Evolutionary conservation across 1,284 basidiomycete genomes (phyloP).

Genomic region (Phlebopus sp.): DNA sequence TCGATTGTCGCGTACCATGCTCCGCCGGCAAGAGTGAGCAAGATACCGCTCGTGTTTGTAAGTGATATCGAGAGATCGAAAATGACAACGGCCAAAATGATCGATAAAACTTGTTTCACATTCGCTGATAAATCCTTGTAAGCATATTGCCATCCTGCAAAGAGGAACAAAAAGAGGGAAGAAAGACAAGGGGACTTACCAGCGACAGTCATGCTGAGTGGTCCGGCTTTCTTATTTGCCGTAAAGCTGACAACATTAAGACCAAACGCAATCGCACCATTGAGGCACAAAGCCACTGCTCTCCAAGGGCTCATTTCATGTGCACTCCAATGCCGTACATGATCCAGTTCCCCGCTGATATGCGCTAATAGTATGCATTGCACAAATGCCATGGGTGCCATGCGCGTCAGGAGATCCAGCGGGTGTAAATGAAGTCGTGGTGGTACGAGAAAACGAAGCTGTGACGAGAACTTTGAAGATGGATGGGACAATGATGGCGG

Average conservation of each 20-base stretch:
- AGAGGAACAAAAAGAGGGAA: neutral
- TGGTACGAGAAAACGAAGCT: constrained; percentile 35
- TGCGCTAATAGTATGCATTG: constrained; percentile 80
- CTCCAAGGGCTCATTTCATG: constrained; percentile 51
- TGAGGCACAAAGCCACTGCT: constrained; percentile 61
- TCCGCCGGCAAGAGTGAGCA: constrained; percentile 80
- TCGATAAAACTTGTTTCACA: constrained; percentile 92
- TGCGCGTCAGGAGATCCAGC: constrained; percentile 79
- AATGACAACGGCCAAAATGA: constrained; percentile 78
- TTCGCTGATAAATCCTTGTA: constrained; percentile 53
- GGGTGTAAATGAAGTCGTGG: constrained; percentile 67
- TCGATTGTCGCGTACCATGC: constrained; percentile 81
- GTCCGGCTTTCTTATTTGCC: constrained; percentile 86
- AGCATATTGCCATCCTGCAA: constrained; percentile 2
- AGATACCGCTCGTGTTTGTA: constrained; percentile 77
- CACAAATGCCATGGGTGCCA: constrained; percentile 86
- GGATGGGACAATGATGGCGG: constrained; percentile 20
- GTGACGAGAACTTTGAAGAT: constrained; percentile 14
- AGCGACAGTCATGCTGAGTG: constrained; percentile 84
- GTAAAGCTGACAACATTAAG: constrained; percentile 91
- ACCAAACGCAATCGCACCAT: constrained; percentile 85
- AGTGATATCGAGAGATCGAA: constrained; percentile 81
- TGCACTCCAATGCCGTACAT: constrained; percentile 52
- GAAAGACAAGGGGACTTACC: constrained; percentile 43
- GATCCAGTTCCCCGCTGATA: constrained; percentile 74